These are phyloP conservation scores for Daedaleopsis nitida DNA, from an alignment of 768 basidiomycete genomes.

Conservation along the genomic window DNA sequence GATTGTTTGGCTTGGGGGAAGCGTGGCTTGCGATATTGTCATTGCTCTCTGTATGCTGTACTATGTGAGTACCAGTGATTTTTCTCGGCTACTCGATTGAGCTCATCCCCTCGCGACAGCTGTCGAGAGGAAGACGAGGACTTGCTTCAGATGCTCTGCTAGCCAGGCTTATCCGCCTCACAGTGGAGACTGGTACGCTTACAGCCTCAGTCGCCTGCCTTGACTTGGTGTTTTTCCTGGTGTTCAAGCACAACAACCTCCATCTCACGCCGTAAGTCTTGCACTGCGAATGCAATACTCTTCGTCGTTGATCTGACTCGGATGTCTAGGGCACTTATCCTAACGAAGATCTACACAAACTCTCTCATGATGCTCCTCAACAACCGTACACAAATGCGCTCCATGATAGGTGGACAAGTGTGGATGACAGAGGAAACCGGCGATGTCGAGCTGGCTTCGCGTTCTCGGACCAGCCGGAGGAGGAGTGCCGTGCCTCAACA, in stretches of 20 bases:
- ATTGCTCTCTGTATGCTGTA: constrained; percentile 3
- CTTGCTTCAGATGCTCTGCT: background rate
- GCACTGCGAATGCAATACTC: no score
- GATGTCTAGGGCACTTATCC: background rate
- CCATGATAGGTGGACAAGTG: background rate
- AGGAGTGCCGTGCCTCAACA: background rate
- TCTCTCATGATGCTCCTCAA: constrained; percentile 4
- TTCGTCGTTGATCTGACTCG: no score
- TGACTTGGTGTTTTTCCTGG: constrained; percentile 1
- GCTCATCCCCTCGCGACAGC: background rate
- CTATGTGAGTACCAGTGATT: background rate
- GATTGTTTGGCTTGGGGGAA: constrained; percentile 6
- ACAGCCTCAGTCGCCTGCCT: constrained; percentile 4
- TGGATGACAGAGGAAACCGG: background rate
- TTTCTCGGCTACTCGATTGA: background rate
- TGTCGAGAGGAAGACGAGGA: background rate
- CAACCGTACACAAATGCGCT: constrained; percentile 1
- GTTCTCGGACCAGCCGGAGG: background rate
- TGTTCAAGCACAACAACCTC: constrained; percentile 7
- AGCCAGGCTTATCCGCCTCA: constrained; percentile 1
- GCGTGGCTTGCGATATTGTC: constrained; percentile 3
- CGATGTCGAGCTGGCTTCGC: background rate
- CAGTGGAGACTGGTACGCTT: constrained; percentile 5
- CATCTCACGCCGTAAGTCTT: constrained; percentile 6
- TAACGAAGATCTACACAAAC: constrained; percentile 8